phyloP scores from a whole-genome alignment of 2,329 filamentous ascomycete species.

The Aspergillus intermedius region DNA sequence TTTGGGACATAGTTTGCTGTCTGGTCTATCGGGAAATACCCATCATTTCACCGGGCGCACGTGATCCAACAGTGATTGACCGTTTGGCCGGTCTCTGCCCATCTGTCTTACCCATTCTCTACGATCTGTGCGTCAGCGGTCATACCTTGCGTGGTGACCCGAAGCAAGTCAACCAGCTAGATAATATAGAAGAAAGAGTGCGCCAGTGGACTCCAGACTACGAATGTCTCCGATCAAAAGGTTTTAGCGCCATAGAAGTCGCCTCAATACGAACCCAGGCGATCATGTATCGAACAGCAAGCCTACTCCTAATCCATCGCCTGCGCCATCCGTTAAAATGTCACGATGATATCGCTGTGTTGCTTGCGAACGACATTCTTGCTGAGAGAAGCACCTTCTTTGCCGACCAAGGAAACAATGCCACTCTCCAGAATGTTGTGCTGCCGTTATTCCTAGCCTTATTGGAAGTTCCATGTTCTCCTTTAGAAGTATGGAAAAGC shows the following conservation, averaged over 20 bases:
- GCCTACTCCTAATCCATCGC: slow-evolving; percentile 4
- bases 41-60: slow-evolving; percentile 1
- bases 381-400: slow-evolving; percentile 4
- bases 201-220: slow-evolving; percentile 1
- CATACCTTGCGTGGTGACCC: background rate
- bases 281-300: slow-evolving; percentile 2
- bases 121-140: slow-evolving; percentile 4
- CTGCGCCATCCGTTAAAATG: slow-evolving; percentile 3
- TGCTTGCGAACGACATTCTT: slow-evolving; percentile 4
- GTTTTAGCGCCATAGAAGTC: slow-evolving; percentile 1
- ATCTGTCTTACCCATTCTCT: slow-evolving; percentile 3
- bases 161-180: background rate
- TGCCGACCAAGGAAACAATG: background rate
- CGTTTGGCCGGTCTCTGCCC: slow-evolving; percentile 6
- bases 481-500: slow-evolving; percentile 1
- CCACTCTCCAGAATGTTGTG: slow-evolving; percentile 1
- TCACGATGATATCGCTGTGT: background rate
- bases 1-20: slow-evolving; percentile 3
- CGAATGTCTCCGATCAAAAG: background rate
- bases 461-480: slow-evolving; percentile 1
- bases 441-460: slow-evolving; percentile 2
- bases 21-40: slow-evolving; percentile 5
- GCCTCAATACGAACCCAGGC: slow-evolving; percentile 5
- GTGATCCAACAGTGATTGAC: slow-evolving; percentile 1
- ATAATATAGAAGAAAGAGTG: background rate